Conservation (phyloP, 2,329 filamentous ascomycete species). For the Claviceps spartinae region DNA sequence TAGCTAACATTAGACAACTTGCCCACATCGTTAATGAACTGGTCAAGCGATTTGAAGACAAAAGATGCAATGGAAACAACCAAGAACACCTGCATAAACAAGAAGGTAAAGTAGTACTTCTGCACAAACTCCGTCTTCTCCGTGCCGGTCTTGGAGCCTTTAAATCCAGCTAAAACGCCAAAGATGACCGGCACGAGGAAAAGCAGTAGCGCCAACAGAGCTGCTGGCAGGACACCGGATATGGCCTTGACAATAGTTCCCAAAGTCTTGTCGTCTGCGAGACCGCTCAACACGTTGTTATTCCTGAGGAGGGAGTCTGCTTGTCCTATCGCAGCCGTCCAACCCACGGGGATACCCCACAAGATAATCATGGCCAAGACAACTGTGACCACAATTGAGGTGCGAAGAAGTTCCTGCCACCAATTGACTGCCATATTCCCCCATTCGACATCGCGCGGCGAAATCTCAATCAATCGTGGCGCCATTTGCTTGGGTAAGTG, state of each 20-base stretch:
- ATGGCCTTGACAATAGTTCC: constrained; percentile 50
- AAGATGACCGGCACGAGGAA: constrained; percentile 72
- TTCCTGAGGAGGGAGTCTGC: constrained; percentile 53
- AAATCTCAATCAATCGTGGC: constrained; percentile 83
- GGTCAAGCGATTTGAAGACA: constrained; percentile 47
- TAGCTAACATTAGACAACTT: constrained; percentile 40
- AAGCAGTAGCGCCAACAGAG: constrained; percentile 64
- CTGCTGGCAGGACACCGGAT: constrained; percentile 74
- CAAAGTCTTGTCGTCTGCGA: constrained; percentile 44
- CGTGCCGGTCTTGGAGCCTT: constrained; percentile 72
- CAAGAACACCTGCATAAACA: constrained; percentile 90
- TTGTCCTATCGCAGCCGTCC: constrained; percentile 72
- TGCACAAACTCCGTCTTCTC: constrained; percentile 74
- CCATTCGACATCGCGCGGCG: constrained; percentile 87
- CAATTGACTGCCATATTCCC: constrained; percentile 92
- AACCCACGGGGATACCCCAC: constrained; percentile 83
- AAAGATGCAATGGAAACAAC: constrained; percentile 78
- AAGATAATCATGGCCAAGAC: constrained; percentile 68
- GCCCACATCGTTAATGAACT: constrained; percentile 41
- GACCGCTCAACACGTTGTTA: constrained; percentile 57
- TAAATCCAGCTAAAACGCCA: constrained; percentile 54
- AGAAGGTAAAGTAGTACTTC: constrained; percentile 81
- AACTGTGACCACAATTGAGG: constrained; percentile 47
- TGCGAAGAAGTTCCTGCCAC: constrained; percentile 79
- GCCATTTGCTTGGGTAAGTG: constrained; percentile 90